Base-by-base conservation (phyloP, 176 grass and related monocot genomes). In the Guadua angustifolia region DNA sequence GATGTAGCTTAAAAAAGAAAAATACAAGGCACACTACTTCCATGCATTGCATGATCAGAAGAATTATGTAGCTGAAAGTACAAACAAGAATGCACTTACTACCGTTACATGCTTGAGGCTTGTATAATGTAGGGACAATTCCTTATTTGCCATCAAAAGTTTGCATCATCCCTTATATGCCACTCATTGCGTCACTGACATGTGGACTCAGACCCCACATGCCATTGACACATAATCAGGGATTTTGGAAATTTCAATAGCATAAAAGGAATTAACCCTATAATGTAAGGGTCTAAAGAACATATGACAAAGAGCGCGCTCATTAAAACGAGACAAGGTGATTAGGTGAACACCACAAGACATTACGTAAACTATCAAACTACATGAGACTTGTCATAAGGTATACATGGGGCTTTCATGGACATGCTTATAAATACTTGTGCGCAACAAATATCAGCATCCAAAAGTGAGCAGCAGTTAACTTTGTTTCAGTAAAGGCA, bases 361-460 rank as follows among this genome's bases (percentile, higher is more conserved):
- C 15, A 42, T 69, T 25, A 21, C 7, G 50, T 22, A 29, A 78
- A 32, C 40, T 42, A 42, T 42, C 4, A 9, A 40, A 42, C 51
- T 22, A 58, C 9, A 14, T 21, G 25, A 83, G 80, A 42, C 35
- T 73, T 60, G 8, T 32, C 15, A 22, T 73, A 73, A 47, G 26
- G 42, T 83, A 38, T 35, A 82, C 47, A 64, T 15, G 29, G 43
- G 29, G 43, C 39, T 74, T 83, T 51, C 13, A 73, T 64, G 43
- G 12, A 51, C 69, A 47, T 74, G 18, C 53, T 62, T 73, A 58
- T 24, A 47, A 42, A 49, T 60, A 12, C 19, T 74, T 52, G 71
- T 39, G 18, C 15, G 18, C 73, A 60, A 73, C 4, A 71, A 51
- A 83, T 83, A 70, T 58, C 19, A 68, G 32, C 19, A 83, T 64